Evolutionary conservation across 2,329 filamentous ascomycete species (phyloP).

Genomic region (Fusarium buharicum): DNA sequence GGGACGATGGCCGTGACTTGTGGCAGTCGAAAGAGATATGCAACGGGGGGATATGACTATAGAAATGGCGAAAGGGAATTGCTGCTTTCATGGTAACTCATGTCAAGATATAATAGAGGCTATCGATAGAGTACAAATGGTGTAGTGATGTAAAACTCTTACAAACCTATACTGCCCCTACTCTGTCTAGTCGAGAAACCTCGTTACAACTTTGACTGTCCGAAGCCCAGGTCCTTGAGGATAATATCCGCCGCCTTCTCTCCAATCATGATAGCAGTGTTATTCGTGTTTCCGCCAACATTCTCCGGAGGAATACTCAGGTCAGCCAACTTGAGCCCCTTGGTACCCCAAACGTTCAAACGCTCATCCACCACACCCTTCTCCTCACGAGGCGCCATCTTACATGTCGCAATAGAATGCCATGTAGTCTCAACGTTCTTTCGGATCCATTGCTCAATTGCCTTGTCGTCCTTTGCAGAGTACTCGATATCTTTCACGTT

Average conservation of each 20-base stretch:
- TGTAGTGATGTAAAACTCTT: no score
- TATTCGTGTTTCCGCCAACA: constrained; percentile 61
- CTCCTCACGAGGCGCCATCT: constrained; percentile 56
- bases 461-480: constrained; percentile 60
- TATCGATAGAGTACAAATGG: no score
- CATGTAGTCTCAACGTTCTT: constrained; percentile 56
- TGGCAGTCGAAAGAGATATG: no score
- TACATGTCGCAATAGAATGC: constrained; percentile 59
- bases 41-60: no score
- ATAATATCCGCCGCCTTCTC: constrained; percentile 59
- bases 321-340: constrained; percentile 56
- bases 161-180: no score
- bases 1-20: no score
- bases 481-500: constrained; percentile 58
- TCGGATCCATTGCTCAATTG: constrained; percentile 58
- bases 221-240: constrained; percentile 49
- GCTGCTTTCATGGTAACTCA: no score
- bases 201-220: background rate
- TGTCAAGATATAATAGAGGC: no score
- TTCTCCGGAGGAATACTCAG: constrained; percentile 53
- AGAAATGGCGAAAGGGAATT: no score
- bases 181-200: no score
- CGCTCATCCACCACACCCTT: constrained; percentile 52
- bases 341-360: constrained; percentile 56
- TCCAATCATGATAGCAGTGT: constrained; percentile 59